Evolutionary conservation across 495 filamentous ascomycete species (phyloP).

Genomic region (Penicillium pulvis): DNA sequence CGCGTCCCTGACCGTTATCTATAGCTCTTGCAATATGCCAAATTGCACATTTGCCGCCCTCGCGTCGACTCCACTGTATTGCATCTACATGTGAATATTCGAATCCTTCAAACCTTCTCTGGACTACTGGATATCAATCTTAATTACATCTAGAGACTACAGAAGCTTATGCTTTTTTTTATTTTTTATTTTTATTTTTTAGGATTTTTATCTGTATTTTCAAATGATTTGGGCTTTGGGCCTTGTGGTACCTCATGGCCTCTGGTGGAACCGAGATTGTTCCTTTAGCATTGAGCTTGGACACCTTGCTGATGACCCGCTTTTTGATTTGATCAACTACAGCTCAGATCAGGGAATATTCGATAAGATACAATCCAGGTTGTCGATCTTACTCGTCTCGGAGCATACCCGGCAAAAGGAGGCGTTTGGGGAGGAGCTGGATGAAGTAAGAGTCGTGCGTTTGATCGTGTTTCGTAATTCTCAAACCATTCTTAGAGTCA

Average conservation of each 20-base stretch:
- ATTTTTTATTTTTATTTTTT: too few relatives aligned
- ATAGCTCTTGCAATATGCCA: not conserved
- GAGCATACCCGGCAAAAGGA: constrained; percentile 14
- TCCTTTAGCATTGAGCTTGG: constrained; percentile 27
- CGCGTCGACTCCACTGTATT: constrained; percentile 1
- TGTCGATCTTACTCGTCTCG: constrained; percentile 17
- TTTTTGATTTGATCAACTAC: not conserved
- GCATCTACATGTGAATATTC: not conserved
- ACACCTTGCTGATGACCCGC: constrained; percentile 12
- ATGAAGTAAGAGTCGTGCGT: constrained; percentile 1
- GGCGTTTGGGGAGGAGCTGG: constrained; percentile 1
- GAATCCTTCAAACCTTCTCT: constrained; percentile 12
- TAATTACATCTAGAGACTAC: not conserved
- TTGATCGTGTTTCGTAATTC: constrained; percentile 10
- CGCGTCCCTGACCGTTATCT: not conserved
- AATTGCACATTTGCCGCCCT: not conserved
- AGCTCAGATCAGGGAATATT: constrained; percentile 21
- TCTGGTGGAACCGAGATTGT: constrained; percentile 26
- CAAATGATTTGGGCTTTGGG: too few relatives aligned
- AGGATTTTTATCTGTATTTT: constrained; percentile 1
- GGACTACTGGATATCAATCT: not conserved
- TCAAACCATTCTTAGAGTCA: constrained; percentile 1
- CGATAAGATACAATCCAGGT: constrained; percentile 20
- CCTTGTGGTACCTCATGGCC: constrained; percentile 28
- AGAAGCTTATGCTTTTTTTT: too few relatives aligned